These are phyloP conservation scores for Fusarium bulbicola DNA, from an alignment of 2,329 filamentous ascomycete genomes.

Conservation along the genomic window DNA sequence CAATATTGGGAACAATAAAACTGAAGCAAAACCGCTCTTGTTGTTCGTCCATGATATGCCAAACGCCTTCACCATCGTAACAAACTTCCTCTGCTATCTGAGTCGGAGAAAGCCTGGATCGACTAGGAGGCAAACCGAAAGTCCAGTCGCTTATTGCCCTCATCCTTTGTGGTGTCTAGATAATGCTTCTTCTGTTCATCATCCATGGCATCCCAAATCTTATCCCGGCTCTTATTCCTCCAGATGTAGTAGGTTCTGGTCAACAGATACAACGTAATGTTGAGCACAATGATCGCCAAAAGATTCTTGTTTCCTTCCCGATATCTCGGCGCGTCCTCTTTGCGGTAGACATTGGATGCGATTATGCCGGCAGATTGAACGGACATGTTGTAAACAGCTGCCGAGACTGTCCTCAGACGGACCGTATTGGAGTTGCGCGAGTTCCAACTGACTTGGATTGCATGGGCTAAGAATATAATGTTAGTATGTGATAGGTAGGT, in stretches of 20 bases:
- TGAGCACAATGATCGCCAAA: background rate
- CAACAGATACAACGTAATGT: background rate
- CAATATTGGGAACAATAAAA: no score
- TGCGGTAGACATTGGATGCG: background rate
- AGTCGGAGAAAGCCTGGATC: background rate
- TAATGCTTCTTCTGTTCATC: background rate
- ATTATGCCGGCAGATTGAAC: background rate
- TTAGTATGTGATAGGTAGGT: background rate
- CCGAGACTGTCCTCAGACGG: background rate
- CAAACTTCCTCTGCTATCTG: background rate
- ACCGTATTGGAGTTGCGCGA: background rate
- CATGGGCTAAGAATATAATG: background rate
- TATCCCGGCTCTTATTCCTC: background rate
- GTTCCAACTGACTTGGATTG: background rate
- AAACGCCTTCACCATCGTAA: background rate
- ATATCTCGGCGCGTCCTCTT: background rate
- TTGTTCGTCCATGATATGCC: background rate
- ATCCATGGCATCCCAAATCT: background rate
- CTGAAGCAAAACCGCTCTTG: no score
- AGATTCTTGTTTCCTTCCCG: background rate
- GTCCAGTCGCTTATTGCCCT: background rate
- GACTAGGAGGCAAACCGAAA: background rate
- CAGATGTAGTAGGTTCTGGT: background rate
- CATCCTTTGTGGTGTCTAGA: background rate
- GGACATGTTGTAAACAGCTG: background rate